Base-by-base conservation (phyloP, 1,139 yeast genomes). In the Geotrichum carabidarum region DNA sequence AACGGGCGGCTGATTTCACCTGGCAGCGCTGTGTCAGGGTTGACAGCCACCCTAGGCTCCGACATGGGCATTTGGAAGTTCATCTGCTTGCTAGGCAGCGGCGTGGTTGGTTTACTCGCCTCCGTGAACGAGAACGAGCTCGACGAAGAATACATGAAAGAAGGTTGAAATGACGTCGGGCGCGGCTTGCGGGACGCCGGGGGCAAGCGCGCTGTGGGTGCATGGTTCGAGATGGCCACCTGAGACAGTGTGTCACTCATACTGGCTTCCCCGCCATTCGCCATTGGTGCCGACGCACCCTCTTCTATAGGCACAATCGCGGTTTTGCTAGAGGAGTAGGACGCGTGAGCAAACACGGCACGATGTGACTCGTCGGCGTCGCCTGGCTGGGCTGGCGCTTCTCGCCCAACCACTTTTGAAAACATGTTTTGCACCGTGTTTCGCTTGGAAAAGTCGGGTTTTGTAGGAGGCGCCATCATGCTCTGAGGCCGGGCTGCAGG, bases 121-220 rank as follows among this genome's bases (percentile, higher is more conserved):
- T 50, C 59, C 11, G 2, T 36, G 55, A 36, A 38, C 22, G 56
- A 49, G 40, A 53, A 43, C 8, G 52, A 49, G 50, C 46, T 38
- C 9, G 57, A 49, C 11, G 59, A 15, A 51, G 47, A 56, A 11
- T 57, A 54, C 2, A 48, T 46, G 15, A 59, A 60, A 6, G 64
- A 54, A 15, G 69, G 71, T 61, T 71, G 74, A 62, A 65, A 70
- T 1, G 73, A 69, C 17, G 72, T 68, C 7, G 74, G 74, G 9
- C 74, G 64, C 8, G 73, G 74, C 58, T 70, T 71, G 55, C 70
- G 48, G 55, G 66, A 56, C 32, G 68, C 64, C 9, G 61, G 62
- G 30, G 67, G 70, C 35, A 70, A 59, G 34, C 66, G 58, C 14
- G 57, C 51, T 9, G 57, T 37, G 17, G 50, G 50, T 1, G 57